phyloP scores from a whole-genome alignment of 345 rosid genomes.

The Eutrema japonicum region DNA sequence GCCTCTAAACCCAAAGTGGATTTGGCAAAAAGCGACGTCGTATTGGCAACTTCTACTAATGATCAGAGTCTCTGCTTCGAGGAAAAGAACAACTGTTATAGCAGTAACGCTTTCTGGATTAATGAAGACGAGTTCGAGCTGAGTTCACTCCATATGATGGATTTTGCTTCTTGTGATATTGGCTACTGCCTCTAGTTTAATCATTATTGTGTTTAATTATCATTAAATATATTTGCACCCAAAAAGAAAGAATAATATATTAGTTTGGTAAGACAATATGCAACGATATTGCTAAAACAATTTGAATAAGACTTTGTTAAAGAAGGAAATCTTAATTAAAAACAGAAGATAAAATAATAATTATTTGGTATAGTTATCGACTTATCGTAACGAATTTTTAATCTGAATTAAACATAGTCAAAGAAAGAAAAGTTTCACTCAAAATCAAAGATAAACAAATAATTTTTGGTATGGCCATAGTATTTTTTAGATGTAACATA shows the following conservation, averaged over 20 bases:
- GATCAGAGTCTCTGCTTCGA: background rate
- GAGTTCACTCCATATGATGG: conserved; percentile 40
- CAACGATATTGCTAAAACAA: too few relatives aligned
- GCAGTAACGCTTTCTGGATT: conserved; percentile 45
- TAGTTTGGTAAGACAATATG: too few relatives aligned
- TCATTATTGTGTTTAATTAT: background rate
- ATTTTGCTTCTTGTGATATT: conserved; percentile 42
- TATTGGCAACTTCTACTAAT: background rate
- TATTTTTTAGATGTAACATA: too few relatives aligned
- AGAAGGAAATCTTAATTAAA: too few relatives aligned
- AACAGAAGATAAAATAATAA: too few relatives aligned
- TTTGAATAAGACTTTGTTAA: too few relatives aligned
- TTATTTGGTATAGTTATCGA: too few relatives aligned
- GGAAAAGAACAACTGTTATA: conserved; percentile 6
- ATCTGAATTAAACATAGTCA: background rate
- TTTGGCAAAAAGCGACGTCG: conserved; percentile 11
- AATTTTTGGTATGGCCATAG: background rate
- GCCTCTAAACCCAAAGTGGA: conserved; percentile 9
- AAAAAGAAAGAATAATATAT: too few relatives aligned
- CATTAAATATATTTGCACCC: too few relatives aligned
- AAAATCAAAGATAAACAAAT: background rate
- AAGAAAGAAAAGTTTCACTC: background rate
- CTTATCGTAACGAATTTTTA: background rate
- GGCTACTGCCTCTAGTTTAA: conserved; percentile 29
- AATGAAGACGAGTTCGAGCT: conserved; percentile 43